Evolutionary conservation across 2,329 filamentous ascomycete genomes (phyloP), one percentile per base, ranked within the genome.

Genomic region (Ascomycota sp.): DNA sequence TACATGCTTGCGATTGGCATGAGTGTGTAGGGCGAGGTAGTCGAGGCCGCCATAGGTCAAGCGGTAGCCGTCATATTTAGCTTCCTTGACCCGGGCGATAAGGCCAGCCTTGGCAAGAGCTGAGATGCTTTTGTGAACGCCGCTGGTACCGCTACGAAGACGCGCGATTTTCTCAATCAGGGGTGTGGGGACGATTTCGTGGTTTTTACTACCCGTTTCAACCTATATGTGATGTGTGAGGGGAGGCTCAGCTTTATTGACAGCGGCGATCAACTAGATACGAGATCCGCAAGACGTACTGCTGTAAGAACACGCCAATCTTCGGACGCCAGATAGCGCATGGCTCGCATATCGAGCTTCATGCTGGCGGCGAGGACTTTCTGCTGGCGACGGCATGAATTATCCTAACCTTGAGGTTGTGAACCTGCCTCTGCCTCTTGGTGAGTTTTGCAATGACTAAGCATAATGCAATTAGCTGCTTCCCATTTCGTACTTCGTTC

Each of bases 11-110:
- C 72, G 65, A 43, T 79, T 77, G 33, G 85, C 75, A 50, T 95
- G 76, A 1, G 82, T 74, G 55, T 95, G 83, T 31, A 98, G 65
- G 11, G 89, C 82, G n/a, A 98, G 73, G 53, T 98, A 98, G 58
- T 98, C 89, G 28, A 95, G 72, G 2, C 89, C 89, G 43, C 89
- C 89, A 50, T 98, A 98, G 6, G 86, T 93, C 32, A 98, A 66
- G 31, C 91, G 75, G 57, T 98, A 98, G 36, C 89, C 89, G 46
- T 98, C 89, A 56, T 98, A 98, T 52, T 82, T 86, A 37, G 86
- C 81, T 52, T 95, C 93, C 54, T 93, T 92, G 41, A 93, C 73
- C 41, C 79, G 79, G 27, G 79, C 83, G 43, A 98, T 93, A 43
- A 98, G 65, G 35, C 81, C 81, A 29, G 76, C 74, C 55, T 98